Conservation (phyloP, 164 flowering plant genomes). For the Tinospora cordifolia region DNA sequence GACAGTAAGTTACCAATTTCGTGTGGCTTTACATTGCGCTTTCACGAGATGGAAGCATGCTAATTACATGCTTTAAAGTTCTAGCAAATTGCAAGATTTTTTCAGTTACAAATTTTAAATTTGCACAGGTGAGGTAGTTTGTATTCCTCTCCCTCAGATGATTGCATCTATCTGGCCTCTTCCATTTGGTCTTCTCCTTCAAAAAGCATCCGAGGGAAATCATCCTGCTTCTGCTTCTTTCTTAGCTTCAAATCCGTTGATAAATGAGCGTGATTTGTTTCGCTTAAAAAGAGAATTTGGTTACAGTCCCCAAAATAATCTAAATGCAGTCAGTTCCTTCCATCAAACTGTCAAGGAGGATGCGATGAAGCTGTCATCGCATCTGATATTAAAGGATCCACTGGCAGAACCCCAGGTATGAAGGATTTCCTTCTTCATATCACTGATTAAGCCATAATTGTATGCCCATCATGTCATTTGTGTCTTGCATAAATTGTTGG, state of each 20-base stretch:
- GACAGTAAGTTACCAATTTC: no score
- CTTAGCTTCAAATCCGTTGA: slow-evolving; percentile 36
- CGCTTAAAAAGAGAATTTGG: slow-evolving; percentile 55
- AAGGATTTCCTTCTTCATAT: background rate
- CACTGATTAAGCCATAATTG: background rate
- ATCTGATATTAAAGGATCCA: slow-evolving; percentile 73
- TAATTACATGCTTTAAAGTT: background rate
- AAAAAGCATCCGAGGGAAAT: slow-evolving; percentile 48
- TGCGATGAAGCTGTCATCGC: slow-evolving; percentile 46
- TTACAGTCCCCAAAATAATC: slow-evolving; percentile 41
- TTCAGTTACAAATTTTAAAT: background rate
- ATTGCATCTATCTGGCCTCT: slow-evolving; percentile 82
- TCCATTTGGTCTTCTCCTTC: slow-evolving; percentile 85
- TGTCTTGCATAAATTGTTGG: no score
- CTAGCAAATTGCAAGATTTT: background rate
- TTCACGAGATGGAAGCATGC: no score
- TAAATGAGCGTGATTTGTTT: slow-evolving; percentile 36
- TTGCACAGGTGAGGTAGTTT: slow-evolving; percentile 60
- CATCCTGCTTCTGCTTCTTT: slow-evolving; percentile 28
- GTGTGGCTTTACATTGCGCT: no score
- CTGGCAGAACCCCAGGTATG: slow-evolving; percentile 76
- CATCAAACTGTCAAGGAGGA: slow-evolving; percentile 39
- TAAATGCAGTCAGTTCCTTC: slow-evolving; percentile 19
- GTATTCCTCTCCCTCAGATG: slow-evolving; percentile 57
- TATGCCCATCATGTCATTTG: background rate